phyloP scores from a whole-genome alignment of 169 alveolate genomes.

The Eimeria falciformis region DNA sequence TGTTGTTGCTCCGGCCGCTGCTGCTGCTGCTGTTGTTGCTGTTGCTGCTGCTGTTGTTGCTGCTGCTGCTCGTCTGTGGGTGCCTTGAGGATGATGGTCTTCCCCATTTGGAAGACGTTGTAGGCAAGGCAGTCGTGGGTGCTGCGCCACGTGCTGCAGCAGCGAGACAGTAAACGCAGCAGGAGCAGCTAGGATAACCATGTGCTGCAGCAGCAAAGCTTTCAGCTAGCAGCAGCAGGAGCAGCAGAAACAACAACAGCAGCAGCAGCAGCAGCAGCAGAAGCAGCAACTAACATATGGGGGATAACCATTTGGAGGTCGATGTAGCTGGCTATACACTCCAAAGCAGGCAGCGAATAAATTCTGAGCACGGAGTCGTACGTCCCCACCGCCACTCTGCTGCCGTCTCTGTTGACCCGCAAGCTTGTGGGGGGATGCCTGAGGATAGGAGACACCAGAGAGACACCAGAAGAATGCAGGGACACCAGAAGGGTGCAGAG shows the following conservation, averaged over 20 bases:
- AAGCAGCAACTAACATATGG: constrained; percentile 48
- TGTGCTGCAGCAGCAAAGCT: too few species aligned
- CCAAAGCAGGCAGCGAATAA: constrained; percentile 10
- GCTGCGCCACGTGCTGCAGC: constrained; percentile 62
- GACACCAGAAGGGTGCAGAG: neutral
- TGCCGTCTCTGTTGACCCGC: constrained; percentile 67
- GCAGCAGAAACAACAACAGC: neutral
- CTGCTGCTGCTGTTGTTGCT: neutral
- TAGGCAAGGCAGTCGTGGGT: constrained; percentile 53
- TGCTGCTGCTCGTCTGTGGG: neutral
- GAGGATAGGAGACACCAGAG: neutral
- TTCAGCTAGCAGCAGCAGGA: neutral
- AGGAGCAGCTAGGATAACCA: neutral
- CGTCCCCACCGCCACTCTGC: constrained; percentile 40
- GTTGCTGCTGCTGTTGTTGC: neutral
- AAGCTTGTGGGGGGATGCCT: constrained; percentile 63
- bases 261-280: constrained; percentile 46
- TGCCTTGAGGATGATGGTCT: neutral
- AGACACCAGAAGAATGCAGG: neutral
- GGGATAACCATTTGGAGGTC: constrained; percentile 68
- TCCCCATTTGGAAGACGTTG: constrained; percentile 41
- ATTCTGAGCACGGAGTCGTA: constrained; percentile 45
- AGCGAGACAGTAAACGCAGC: neutral
- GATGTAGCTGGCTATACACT: neutral
- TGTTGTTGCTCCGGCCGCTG: neutral